A percentile compares a stretch with the other conserved stretches of the same genome.
Evolutionary conservation across 2,329 filamentous ascomycete species (phyloP).

Genomic region (Venturiaceae sp.): DNA sequence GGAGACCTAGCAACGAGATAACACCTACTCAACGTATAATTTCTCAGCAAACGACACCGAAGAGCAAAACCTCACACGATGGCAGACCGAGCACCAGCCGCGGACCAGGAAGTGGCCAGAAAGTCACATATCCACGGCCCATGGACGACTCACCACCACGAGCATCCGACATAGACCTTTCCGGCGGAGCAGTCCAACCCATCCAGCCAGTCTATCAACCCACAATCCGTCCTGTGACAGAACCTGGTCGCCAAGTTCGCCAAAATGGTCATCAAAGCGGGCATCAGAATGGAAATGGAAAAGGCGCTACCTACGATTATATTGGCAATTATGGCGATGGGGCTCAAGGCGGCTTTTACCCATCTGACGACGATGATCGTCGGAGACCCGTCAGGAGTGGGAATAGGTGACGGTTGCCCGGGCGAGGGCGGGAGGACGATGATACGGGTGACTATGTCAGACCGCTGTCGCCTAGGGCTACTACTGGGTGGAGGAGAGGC

Average conservation of each 20-base stretch:
- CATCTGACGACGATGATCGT: background rate
- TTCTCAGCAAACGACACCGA: background rate
- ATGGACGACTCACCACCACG: slow-evolving; percentile 3
- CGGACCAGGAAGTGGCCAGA: background rate
- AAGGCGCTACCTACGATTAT: background rate
- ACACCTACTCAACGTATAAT: background rate
- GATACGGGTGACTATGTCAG: background rate
- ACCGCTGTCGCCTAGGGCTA: slow-evolving; percentile 7
- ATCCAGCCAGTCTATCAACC: background rate
- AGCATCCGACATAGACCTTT: background rate
- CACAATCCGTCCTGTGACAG: background rate
- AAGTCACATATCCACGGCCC: background rate
- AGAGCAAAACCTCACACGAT: background rate
- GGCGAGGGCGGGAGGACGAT: slow-evolving; percentile 3
- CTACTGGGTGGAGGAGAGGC: background rate
- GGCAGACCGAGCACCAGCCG: background rate
- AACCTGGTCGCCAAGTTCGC: background rate
- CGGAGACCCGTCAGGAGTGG: background rate
- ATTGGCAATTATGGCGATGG: background rate
- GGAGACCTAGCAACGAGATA: background rate
- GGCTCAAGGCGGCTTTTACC: background rate
- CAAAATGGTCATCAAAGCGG: background rate
- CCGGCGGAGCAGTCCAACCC: background rate
- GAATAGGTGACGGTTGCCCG: slow-evolving; percentile 2
- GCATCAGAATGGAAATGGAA: background rate